phyloP scores from a whole-genome alignment of 805 yeast genomes.

The Pichia phayaonensis region DNA sequence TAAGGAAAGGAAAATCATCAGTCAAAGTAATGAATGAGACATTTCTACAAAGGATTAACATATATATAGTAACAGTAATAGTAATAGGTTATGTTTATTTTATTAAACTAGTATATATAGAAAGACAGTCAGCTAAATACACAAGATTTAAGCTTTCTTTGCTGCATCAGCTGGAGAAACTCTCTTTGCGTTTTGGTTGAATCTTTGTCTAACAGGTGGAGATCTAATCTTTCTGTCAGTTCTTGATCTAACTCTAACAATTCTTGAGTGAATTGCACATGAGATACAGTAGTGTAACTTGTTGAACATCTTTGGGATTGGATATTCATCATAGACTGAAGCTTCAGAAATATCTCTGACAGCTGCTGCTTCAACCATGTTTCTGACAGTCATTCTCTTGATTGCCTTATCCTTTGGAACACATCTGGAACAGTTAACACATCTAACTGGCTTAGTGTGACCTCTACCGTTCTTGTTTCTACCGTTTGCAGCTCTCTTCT shows the following conservation, averaged over 20 bases:
- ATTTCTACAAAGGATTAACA: neutral
- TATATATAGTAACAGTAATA: neutral
- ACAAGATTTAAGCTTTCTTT: conserved; percentile 62
- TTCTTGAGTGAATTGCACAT: conserved; percentile 99
- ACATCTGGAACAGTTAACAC: conserved; percentile 99
- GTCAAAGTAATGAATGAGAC: too few relatives aligned
- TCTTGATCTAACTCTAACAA: conserved; percentile 99
- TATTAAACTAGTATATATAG: neutral
- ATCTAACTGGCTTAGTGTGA: conserved; percentile 99
- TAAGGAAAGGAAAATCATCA: neutral
- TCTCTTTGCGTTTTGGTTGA: conserved; percentile 82
- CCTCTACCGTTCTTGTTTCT: conserved; percentile 99
- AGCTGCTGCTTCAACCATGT: conserved; percentile 99
- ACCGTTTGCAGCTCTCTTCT: conserved; percentile 99
- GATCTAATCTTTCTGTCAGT: conserved; percentile 97
- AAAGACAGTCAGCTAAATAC: neutral
- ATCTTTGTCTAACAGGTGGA: conserved; percentile 99
- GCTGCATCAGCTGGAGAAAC: conserved; percentile 98
- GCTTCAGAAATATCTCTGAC: conserved; percentile 99
- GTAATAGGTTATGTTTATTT: neutral
- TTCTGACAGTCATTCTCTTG: conserved; percentile 99
- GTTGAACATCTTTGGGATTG: conserved; percentile 99
- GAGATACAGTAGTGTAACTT: conserved; percentile 99
- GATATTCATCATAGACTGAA: conserved; percentile 98
- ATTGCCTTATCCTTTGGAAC: conserved; percentile 99